Conservation (phyloP, 768 basidiomycete genomes). For the Chalciporus sphaerocephalus region DNA sequence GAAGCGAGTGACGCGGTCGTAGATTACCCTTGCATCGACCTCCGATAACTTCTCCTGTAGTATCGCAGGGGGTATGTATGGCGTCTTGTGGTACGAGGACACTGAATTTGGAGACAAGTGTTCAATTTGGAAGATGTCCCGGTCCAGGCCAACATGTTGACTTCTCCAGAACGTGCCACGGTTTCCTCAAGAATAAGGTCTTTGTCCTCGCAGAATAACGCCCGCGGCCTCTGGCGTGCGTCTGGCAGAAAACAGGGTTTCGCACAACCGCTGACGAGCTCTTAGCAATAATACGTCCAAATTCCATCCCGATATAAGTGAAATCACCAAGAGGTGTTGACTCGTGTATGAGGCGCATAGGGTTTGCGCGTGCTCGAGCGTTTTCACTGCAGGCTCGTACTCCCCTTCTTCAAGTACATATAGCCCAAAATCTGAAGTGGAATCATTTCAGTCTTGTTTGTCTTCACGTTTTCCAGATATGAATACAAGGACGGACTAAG, state of each 20-base stretch:
- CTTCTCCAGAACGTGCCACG: not conserved
- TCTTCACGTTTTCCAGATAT: constrained; percentile 1
- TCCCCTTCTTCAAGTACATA: not conserved
- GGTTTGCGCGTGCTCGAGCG: not conserved
- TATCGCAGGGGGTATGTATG: too few relatives aligned
- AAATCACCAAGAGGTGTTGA: not conserved
- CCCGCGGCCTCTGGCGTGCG: not conserved
- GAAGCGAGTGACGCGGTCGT: not conserved
- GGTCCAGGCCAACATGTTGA: too few relatives aligned
- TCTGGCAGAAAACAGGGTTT: constrained; percentile 1
- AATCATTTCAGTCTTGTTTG: too few relatives aligned
- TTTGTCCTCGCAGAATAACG: not conserved
- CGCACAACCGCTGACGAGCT: constrained; percentile 2
- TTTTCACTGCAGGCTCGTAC: not conserved
- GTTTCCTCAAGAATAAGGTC: not conserved
- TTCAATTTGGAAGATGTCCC: too few relatives aligned
- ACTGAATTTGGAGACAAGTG: too few relatives aligned
- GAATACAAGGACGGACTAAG: constrained; percentile 5
- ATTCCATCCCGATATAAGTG: constrained; percentile 8
- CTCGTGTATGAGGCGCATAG: not conserved
- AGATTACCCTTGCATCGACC: not conserved
- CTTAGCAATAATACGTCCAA: not conserved
- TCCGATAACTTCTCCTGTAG: not conserved
- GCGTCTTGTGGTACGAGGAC: too few relatives aligned
- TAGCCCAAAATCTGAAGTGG: constrained; percentile 2